These are phyloP conservation scores for Furculomyces boomerangus DNA, from an alignment of 371 early-diverging fungal genomes.

Conservation along the genomic window DNA sequence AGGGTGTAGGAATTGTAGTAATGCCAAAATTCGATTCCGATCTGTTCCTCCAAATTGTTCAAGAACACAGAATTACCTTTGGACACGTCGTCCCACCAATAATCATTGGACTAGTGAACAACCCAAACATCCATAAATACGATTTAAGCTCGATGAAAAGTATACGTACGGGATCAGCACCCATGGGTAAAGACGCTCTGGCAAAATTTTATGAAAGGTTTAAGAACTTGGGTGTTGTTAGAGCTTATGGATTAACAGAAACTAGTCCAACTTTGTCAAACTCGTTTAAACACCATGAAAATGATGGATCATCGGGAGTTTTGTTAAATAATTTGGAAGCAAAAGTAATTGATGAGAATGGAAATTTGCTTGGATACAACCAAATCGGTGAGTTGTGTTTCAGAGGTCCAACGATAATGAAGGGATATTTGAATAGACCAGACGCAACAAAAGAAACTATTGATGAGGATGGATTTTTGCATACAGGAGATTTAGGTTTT, in stretches of 20 bases:
- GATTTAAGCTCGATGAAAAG: conserved; percentile 41
- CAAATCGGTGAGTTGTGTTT: conserved; percentile 67
- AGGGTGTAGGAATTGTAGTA: conserved; percentile 17
- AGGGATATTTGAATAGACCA: conserved; percentile 64
- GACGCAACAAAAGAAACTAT: conserved; percentile 58
- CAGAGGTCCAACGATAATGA: conserved; percentile 80
- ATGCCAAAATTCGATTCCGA: conserved; percentile 39
- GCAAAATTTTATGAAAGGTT: conserved; percentile 2
- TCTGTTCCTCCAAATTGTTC: conserved; percentile 37
- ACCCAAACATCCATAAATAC: conserved; percentile 43
- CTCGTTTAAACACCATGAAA: conserved; percentile 10
- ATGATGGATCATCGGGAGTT: conserved; percentile 42
- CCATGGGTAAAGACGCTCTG: conserved; percentile 35
- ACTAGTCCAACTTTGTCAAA: conserved; percentile 29
- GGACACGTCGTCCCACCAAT: conserved; percentile 72
- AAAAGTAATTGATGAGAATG: conserved; percentile 42
- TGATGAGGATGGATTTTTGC: conserved; percentile 79
- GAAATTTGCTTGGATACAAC: conserved; percentile 25
- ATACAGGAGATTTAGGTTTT: conserved; percentile 87
- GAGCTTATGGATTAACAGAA: conserved; percentile 57
- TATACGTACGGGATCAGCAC: conserved; percentile 67
- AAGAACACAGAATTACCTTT: conserved; percentile 42
- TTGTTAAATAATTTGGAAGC: conserved; percentile 49
- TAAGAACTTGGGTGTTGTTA: conserved; percentile 9
- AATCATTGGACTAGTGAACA: conserved; percentile 41